Percentiles rank a stretch among this genome's conserved stretches.
Conservation (phyloP, 2,329 filamentous ascomycete species). For the Xylariales sp. region DNA sequence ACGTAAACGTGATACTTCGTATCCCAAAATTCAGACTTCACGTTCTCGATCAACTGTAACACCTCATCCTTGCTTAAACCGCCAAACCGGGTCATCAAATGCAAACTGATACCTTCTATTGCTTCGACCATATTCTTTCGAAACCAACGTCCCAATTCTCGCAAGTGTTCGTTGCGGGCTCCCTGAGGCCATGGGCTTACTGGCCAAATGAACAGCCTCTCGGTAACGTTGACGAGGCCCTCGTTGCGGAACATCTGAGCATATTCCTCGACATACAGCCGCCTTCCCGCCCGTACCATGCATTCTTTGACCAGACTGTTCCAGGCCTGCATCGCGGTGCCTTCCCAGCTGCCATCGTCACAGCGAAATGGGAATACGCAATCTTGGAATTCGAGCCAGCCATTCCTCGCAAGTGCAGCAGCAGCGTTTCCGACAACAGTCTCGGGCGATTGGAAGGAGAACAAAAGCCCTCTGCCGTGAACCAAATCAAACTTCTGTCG, state of each 20-base stretch:
- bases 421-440: conserved; percentile 7
- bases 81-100: conserved; percentile 5
- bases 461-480: conserved; percentile 5
- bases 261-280: conserved; percentile 1
- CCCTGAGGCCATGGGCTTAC: conserved; percentile 11
- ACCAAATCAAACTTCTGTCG: conserved; percentile 13
- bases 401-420: conserved; percentile 6
- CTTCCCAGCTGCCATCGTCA: conserved; percentile 12
- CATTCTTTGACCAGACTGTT: conserved; percentile 3
- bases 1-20: conserved; percentile 8
- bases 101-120: conserved; percentile 1
- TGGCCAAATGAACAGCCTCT: conserved; percentile 10
- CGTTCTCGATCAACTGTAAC: conserved; percentile 1
- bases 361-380: conserved; percentile 8
- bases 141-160: conserved; percentile 1
- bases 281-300: conserved; percentile 9
- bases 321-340: conserved; percentile 8
- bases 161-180: conserved; percentile 8
- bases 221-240: conserved; percentile 10
- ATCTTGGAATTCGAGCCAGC: conserved; percentile 13
- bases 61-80: conserved; percentile 4
- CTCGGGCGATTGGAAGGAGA: conserved; percentile 8
- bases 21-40: conserved; percentile 6
- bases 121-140: conserved; percentile 1
- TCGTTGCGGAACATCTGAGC: conserved; percentile 9